Conservation (phyloP, 2,329 filamentous ascomycete genomes). For the Ceratocystis harringtonii region DNA sequence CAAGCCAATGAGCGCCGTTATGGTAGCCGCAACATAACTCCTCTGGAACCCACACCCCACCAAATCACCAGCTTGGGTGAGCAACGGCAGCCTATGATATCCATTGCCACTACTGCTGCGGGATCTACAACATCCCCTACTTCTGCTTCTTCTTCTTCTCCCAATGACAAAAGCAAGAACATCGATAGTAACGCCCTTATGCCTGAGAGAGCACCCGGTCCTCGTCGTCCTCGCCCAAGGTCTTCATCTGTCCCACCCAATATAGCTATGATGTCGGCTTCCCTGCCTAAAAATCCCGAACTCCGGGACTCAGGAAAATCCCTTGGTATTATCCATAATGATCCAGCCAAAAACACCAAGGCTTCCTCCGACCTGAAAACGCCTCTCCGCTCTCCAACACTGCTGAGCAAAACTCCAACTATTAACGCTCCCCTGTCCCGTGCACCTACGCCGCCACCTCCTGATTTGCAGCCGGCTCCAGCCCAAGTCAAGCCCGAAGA, state of each 20-base stretch:
- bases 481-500: conserved; percentile 31
- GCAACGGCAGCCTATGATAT: conserved; percentile 4
- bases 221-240: conserved; percentile 18
- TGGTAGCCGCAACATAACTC: conserved; percentile 14
- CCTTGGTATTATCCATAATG: conserved; percentile 23
- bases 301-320: conserved; percentile 40
- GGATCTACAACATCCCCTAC: background rate
- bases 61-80: conserved; percentile 9
- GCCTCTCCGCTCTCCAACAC: conserved; percentile 15
- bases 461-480: conserved; percentile 20
- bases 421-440: conserved; percentile 17
- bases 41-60: conserved; percentile 12
- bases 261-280: conserved; percentile 18
- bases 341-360: background rate
- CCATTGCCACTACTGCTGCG: background rate
- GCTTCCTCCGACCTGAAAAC: background rate
- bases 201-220: conserved; percentile 2
- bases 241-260: conserved; percentile 25
- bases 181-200: background rate
- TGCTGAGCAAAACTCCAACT: conserved; percentile 13
- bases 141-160: background rate
- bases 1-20: conserved; percentile 9
- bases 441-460: conserved; percentile 19
- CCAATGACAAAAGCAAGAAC: background rate
- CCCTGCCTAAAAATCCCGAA: conserved; percentile 20